These are phyloP conservation scores for Venturia aucupariae DNA, from an alignment of 2,329 filamentous ascomycete species.

Conservation along the genomic window DNA sequence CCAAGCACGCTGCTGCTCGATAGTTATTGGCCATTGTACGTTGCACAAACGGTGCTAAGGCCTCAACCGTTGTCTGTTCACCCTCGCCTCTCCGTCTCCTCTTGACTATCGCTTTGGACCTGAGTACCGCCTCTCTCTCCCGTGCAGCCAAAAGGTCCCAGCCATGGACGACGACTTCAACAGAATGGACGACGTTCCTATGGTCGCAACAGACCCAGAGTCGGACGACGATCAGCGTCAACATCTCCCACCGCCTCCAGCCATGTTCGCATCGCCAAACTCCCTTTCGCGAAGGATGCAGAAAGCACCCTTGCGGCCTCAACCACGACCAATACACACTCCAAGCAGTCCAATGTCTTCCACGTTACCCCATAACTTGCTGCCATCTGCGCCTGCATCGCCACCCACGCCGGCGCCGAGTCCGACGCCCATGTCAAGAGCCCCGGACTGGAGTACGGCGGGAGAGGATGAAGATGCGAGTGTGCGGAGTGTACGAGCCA, in stretches of 20 bases:
- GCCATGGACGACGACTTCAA: constrained; percentile 24
- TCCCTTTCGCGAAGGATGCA: constrained; percentile 25
- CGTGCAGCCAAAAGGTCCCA: not conserved
- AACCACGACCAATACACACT: constrained; percentile 39
- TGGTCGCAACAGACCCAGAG: constrained; percentile 20
- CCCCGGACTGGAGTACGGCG: constrained; percentile 67
- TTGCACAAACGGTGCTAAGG: not conserved
- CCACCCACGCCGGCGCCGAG: constrained; percentile 59
- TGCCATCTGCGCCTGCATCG: constrained; percentile 55
- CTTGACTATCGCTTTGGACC: not conserved
- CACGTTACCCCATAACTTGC: constrained; percentile 49
- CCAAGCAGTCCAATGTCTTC: constrained; percentile 40
- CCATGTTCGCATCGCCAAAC: constrained; percentile 28
- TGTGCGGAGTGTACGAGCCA: constrained; percentile 65
- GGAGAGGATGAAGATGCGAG: constrained; percentile 77
- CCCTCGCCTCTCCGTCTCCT: not conserved
- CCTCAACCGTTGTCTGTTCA: not conserved
- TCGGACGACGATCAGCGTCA: constrained; percentile 23
- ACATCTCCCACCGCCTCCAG: constrained; percentile 32
- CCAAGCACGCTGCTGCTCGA: not conserved
- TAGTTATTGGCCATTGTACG: not conserved
- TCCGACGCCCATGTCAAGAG: constrained; percentile 52
- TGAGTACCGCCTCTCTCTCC: not conserved
- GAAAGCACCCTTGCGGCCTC: constrained; percentile 31
- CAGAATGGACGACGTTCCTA: constrained; percentile 19